Evolutionary conservation across 345 rosid species (phyloP).

Genomic region (Heritiera littoralis): DNA sequence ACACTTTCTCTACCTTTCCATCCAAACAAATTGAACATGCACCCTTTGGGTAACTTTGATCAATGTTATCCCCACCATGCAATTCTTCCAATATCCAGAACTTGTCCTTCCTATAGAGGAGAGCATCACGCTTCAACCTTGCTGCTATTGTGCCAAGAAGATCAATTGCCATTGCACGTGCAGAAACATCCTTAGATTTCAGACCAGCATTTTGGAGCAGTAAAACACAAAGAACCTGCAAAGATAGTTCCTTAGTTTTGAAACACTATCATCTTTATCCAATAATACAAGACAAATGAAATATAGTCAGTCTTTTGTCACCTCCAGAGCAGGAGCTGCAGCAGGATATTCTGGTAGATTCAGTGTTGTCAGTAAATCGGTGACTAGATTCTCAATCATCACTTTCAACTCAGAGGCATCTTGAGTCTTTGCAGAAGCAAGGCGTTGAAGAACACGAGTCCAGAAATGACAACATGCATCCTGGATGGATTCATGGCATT

Average conservation of each 20-base stretch:
- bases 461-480: constrained; percentile 97
- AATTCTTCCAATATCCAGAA: constrained; percentile 72
- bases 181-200: constrained; percentile 88
- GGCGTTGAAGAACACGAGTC: constrained; percentile 95
- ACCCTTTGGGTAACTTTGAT: constrained; percentile 48
- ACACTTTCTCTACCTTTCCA: constrained; percentile 53
- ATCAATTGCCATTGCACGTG: constrained; percentile 93
- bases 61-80: constrained; percentile 43
- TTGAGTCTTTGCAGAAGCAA: constrained; percentile 78
- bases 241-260: constrained; percentile 29
- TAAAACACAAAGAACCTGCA: constrained; percentile 96
- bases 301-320: constrained; percentile 30
- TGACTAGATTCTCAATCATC: constrained; percentile 88
- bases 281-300: constrained; percentile 20
- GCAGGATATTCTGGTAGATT: constrained; percentile 97
- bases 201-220: constrained; percentile 95
- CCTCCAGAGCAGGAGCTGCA: constrained; percentile 93
- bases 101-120: constrained; percentile 50
- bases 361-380: constrained; percentile 82
- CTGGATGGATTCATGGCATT: constrained; percentile 80
- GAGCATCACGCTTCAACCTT: constrained; percentile 85
- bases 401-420: constrained; percentile 93
- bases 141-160: constrained; percentile 92
- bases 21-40: constrained; percentile 73
- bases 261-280: constrained; percentile 6